Evolutionary conservation across 2,329 filamentous ascomycete species (phyloP).

Genomic region (Thielaviopsis musarum): DNA sequence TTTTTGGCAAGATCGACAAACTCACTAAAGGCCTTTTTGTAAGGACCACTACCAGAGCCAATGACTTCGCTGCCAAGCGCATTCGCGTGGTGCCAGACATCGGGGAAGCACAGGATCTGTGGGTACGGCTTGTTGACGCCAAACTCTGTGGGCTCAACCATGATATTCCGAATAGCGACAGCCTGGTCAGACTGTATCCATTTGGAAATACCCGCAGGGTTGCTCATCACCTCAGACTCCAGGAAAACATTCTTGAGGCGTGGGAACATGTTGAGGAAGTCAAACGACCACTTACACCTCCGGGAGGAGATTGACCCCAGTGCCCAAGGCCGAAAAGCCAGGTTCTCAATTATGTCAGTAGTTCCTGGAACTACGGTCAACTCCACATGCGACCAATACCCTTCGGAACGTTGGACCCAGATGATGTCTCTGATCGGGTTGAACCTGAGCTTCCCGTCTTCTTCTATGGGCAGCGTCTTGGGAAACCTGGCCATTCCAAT

Average conservation of each 20-base stretch:
- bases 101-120: not conserved
- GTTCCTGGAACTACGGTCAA: not conserved
- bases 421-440: slow-evolving; percentile 4
- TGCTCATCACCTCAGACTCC: not conserved
- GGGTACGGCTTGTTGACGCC: not conserved
- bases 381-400: not conserved
- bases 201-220: not conserved
- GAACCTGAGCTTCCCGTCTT: not conserved
- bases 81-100: not conserved
- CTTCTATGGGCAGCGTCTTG: not conserved
- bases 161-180: slow-evolving; percentile 4
- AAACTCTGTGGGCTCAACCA: not conserved
- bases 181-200: slow-evolving; percentile 6
- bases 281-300: not conserved
- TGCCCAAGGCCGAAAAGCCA: not conserved
- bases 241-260: slow-evolving; percentile 7
- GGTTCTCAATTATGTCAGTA: slow-evolving; percentile 4
- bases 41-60: slow-evolving; percentile 1
- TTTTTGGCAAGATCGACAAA: not conserved
- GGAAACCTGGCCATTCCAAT: slow-evolving; percentile 3
- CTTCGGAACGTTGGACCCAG: not conserved
- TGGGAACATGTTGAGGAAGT: slow-evolving; percentile 2
- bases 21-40: not conserved
- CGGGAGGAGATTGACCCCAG: not conserved
- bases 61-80: not conserved